Conservation (phyloP, 1,284 basidiomycete species). For the Malassezia arunalokei region DNA sequence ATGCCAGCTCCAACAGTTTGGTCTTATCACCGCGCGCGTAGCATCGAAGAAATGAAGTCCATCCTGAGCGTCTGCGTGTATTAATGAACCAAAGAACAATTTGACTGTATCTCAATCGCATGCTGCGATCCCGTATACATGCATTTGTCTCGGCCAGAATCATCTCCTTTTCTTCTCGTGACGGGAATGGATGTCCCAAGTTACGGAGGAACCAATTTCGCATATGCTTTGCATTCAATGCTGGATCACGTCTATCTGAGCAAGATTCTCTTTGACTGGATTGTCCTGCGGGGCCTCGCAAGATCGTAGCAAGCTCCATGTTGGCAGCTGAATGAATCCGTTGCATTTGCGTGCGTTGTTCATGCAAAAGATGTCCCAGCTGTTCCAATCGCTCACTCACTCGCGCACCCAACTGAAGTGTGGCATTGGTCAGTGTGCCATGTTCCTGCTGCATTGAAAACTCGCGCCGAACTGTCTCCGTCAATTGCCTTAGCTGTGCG, state of each 20-base stretch:
- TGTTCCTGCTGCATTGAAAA: not conserved
- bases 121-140: not conserved
- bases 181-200: conserved; percentile 30
- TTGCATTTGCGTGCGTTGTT: conserved; percentile 3
- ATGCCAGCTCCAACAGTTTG: conserved; percentile 16
- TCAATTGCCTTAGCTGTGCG: not conserved
- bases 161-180: conserved; percentile 20
- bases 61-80: conserved; percentile 37
- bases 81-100: conserved; percentile 44
- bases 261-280: not conserved
- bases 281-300: not conserved
- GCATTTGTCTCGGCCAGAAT: conserved; percentile 25
- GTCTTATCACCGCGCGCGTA: conserved; percentile 25
- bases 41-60: conserved; percentile 28
- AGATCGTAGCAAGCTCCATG: not conserved
- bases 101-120: conserved; percentile 16
- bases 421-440: not conserved
- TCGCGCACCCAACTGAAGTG: conserved; percentile 5
- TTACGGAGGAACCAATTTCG: conserved; percentile 32
- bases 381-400: conserved; percentile 6
- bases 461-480: not conserved
- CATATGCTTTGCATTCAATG: conserved; percentile 22
- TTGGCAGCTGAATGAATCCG: not conserved
- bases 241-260: conserved; percentile 1
- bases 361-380: not conserved